phyloP scores from a whole-genome alignment of 371 early-diverging fungal species.

The Capniomyces stellatus region DNA sequence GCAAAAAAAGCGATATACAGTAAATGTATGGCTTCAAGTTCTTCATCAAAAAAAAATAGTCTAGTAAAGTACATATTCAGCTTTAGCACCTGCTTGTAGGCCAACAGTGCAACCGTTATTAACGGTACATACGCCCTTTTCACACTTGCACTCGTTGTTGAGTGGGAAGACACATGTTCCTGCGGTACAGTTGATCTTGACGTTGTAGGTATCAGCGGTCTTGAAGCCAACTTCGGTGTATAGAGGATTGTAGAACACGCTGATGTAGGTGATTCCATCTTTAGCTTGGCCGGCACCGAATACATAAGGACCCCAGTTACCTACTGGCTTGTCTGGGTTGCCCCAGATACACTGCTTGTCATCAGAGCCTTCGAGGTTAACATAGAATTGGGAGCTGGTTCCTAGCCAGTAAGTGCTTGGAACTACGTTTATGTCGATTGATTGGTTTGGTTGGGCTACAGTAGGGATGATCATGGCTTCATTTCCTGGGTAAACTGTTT shows the following conservation, averaged over 20 bases:
- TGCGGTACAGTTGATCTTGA: constrained; percentile 13
- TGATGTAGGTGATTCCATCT: constrained; percentile 26
- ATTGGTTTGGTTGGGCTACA: constrained; percentile 12
- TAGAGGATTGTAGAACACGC: constrained; percentile 22
- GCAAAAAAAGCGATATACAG: too few species aligned
- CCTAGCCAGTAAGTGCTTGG: constrained; percentile 24
- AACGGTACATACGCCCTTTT: constrained; percentile 19
- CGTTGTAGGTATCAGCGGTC: constrained; percentile 13
- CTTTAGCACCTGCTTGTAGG: constrained; percentile 9
- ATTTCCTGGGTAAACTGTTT: constrained; percentile 28
- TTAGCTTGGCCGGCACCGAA: constrained; percentile 23
- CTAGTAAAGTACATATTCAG: constrained; percentile 20
- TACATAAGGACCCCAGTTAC: constrained; percentile 27
- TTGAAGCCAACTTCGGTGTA: constrained; percentile 16
- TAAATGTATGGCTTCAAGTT: too few species aligned
- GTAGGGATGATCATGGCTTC: constrained; percentile 30
- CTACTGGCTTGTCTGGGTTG: constrained; percentile 12
- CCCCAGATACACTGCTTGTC: constrained; percentile 25
- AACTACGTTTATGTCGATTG: constrained; percentile 16
- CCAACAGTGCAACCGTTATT: constrained; percentile 25
- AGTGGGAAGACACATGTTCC: constrained; percentile 22
- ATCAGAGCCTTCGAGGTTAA: constrained; percentile 18
- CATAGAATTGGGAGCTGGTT: constrained; percentile 25
- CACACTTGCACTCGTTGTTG: constrained; percentile 23
- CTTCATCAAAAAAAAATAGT: too few species aligned